Percentiles rank a stretch among this genome's conserved stretches.
Conservation (phyloP, 257 asterid genomes). For the Solanum boliviense region DNA sequence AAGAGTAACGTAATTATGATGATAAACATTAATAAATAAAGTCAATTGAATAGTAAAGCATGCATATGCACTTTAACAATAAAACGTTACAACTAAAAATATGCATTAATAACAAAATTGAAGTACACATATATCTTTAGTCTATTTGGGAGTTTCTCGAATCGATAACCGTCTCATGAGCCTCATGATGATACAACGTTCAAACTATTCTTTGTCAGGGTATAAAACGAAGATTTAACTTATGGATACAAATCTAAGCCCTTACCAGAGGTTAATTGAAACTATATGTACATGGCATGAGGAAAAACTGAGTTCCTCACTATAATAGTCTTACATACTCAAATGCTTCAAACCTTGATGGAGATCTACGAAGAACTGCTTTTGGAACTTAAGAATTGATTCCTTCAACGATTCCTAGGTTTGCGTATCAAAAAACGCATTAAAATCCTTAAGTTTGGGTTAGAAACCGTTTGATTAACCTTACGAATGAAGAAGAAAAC, state of each 20-base stretch:
- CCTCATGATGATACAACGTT: background rate
- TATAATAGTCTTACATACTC: background rate
- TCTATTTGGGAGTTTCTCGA: no score
- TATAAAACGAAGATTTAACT: background rate
- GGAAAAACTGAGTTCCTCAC: no score
- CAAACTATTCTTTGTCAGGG: background rate
- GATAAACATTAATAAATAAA: no score
- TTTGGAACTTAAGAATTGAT: no score
- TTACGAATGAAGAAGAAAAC: no score
- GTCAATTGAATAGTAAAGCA: background rate
- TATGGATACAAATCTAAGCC: background rate
- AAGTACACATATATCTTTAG: no score
- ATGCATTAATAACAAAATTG: background rate
- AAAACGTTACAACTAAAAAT: background rate
- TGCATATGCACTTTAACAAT: background rate
- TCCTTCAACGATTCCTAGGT: background rate
- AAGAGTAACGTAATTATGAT: no score
- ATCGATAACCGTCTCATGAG: rapidly evolving
- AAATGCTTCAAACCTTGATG: background rate
- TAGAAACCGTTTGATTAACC: background rate
- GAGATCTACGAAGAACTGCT: background rate
- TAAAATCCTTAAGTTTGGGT: background rate
- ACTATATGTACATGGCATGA: background rate
- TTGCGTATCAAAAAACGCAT: background rate
- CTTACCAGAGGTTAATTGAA: background rate